A percentile compares a stretch with the other conserved stretches of the same genome.
phyloP scores from a whole-genome alignment of 306 rosid species.

The Vigna unguiculata region DNA sequence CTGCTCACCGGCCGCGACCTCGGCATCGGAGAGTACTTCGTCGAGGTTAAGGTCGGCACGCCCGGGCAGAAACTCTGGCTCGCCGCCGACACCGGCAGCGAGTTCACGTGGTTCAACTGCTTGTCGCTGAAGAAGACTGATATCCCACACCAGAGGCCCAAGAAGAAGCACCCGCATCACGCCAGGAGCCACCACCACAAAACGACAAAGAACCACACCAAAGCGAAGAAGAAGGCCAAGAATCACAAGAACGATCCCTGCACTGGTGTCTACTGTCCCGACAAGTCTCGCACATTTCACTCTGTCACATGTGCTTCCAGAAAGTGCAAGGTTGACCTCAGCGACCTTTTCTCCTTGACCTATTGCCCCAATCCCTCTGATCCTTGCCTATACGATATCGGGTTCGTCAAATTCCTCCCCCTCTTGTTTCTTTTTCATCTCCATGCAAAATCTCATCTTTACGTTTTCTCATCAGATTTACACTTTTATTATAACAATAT shows the following conservation, averaged over 20 bases:
- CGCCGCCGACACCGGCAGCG: slow-evolving; percentile 79
- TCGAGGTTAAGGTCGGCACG: slow-evolving; percentile 64
- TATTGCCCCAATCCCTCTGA: slow-evolving; percentile 56
- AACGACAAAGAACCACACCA: background rate
- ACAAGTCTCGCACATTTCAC: slow-evolving; percentile 56
- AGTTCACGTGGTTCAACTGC: slow-evolving; percentile 72
- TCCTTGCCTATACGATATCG: slow-evolving; percentile 75
- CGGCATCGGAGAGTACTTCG: slow-evolving; percentile 70
- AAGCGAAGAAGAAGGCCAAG: background rate
- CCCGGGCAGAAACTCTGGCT: slow-evolving; percentile 67
- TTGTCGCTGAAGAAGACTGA: background rate
- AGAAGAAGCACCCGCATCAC: background rate
- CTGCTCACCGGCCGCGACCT: slow-evolving; percentile 61
- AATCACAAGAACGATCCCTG: background rate
- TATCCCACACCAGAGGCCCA: background rate
- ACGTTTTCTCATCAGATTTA: no score
- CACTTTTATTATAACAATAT: no score
- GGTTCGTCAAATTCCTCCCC: slow-evolving; percentile 44
- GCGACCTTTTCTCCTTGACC: slow-evolving; percentile 50
- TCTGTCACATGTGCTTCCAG: slow-evolving; percentile 54
- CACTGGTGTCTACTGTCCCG: slow-evolving; percentile 53
- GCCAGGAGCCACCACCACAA: background rate
- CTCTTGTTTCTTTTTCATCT: no score
- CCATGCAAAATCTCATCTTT: no score
- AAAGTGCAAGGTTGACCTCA: slow-evolving; percentile 55